A percentile compares a stretch with the other conserved stretches of the same genome.
Conservation (phyloP, 129 eudicot genomes). For the Centrapalus pauciflorus region DNA sequence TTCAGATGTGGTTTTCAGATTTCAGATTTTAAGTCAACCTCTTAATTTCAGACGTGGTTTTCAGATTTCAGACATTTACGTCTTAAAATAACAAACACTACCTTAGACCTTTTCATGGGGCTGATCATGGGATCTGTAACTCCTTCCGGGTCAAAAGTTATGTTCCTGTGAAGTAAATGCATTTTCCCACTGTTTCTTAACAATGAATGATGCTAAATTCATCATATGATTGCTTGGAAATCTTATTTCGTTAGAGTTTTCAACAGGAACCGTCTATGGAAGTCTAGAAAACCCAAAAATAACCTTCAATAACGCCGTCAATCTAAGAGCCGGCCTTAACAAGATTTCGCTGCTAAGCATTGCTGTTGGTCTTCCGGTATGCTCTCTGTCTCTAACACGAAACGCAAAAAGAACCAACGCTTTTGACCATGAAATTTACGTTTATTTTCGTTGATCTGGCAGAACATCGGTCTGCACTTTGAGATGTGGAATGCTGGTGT, state of each 20-base stretch:
- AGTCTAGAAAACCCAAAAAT: conserved; percentile 80
- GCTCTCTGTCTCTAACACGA: conserved; percentile 26
- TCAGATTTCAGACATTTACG: no score
- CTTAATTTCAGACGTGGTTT: no score
- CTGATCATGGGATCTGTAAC: no score
- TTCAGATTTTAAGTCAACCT: no score
- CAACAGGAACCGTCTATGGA: conserved; percentile 87
- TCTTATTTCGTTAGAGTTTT: conserved; percentile 1
- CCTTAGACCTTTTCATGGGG: no score
- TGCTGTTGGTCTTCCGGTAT: conserved; percentile 97
- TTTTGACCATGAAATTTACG: not conserved
- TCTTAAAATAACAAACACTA: no score
- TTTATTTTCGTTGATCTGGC: conserved; percentile 7
- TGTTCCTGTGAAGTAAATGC: no score
- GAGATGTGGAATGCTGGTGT: conserved; percentile 97
- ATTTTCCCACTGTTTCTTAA: no score
- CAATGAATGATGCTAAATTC: not conserved
- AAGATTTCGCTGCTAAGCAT: conserved; percentile 81
- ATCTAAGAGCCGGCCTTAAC: conserved; percentile 76
- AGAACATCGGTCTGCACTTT: conserved; percentile 94
- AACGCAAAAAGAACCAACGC: not conserved
- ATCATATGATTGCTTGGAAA: not conserved
- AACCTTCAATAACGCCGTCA: conserved; percentile 52
- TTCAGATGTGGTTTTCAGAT: no score
- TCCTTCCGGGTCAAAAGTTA: no score